These are phyloP conservation scores for Daedaleopsis nitida DNA, from an alignment of 768 basidiomycete species.

Conservation along the genomic window DNA sequence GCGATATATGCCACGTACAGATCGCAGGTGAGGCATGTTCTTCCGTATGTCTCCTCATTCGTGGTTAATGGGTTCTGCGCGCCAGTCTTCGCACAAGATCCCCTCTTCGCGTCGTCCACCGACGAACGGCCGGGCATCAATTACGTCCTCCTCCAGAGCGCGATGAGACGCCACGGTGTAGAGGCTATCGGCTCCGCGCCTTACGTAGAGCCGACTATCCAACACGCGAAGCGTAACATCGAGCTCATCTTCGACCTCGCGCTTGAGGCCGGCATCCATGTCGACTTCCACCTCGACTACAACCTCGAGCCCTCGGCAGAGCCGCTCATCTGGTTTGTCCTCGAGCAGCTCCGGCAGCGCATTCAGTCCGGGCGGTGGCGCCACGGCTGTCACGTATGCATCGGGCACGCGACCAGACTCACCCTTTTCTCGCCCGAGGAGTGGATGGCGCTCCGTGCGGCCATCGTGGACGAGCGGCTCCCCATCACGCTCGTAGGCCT, in stretches of 20 bases:
- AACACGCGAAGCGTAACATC: slow-evolving; percentile 55
- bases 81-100: slow-evolving; percentile 64
- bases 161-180: slow-evolving; percentile 42
- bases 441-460: slow-evolving; percentile 39
- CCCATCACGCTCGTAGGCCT: slow-evolving; percentile 58
- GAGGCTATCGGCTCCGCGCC: slow-evolving; percentile 64
- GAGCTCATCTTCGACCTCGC: slow-evolving; percentile 53
- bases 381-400: slow-evolving; percentile 43
- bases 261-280: slow-evolving; percentile 39
- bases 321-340: slow-evolving; percentile 58
- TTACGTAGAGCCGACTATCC: slow-evolving; percentile 56
- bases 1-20: slow-evolving; percentile 53
- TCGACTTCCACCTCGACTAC: slow-evolving; percentile 72
- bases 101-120: slow-evolving; percentile 43
- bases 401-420: slow-evolving; percentile 64
- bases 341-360: slow-evolving; percentile 40
- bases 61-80: background rate
- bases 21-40: slow-evolving; percentile 47
- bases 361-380: slow-evolving; percentile 28
- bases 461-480: slow-evolving; percentile 40
- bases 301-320: slow-evolving; percentile 53
- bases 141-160: slow-evolving; percentile 45
- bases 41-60: background rate
- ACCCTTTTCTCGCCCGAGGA: slow-evolving; percentile 49
- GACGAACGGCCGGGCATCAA: slow-evolving; percentile 45